Base-by-base conservation (phyloP, 176 grass and related monocot species). In the Oryza meridionalis region DNA sequence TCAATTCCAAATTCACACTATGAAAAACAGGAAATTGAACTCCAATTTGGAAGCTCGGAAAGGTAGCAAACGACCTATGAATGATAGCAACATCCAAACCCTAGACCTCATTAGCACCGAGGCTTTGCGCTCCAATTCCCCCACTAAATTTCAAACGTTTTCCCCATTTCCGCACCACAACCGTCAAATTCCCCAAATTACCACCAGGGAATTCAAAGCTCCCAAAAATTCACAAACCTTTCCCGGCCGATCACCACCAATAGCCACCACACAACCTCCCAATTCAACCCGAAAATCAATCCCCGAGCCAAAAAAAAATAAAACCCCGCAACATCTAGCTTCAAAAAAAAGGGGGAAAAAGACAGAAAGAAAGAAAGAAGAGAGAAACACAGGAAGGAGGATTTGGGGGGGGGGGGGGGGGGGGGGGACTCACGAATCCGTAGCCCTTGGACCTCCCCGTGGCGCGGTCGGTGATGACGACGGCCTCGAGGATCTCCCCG, bases 371-470 rank as follows among this genome's bases (percentile, higher is more conserved):
- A 81, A 80, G 12, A 14, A 49, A 49, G 3, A 4, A 12, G 1
- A 17, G 15, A 17, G 49, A 17, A 51, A 51, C 10, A 79, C 35
- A 10, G 9, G 29, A 24, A 24, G 17, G 6, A 24, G 17, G 6
- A 32, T 40, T 3, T 59, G 9, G 38, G 66, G 40, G 7, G 32
- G 66, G 68, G 9, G 38, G 66, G 40, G 7, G 32, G 66, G 68
- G 9, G 38, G 66, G 40, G 7, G 32, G 66, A 72, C 91, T 92
- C 84, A 92, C 91, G 75, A 92, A 92, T 73, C 91, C 91, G 47
- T 92, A 92, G 63, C 91, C 91, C 87, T 87, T 92, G 77, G 91
- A 92, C 76, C 91, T 82, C 16, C 91, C 87, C 29, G 91, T 90
- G 84, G 77, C 63, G 84, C 84, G 84, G 87, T 92, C 90, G 70